phyloP scores from a whole-genome alignment of 805 yeast genomes.

The Teunomyces tritomae region DNA sequence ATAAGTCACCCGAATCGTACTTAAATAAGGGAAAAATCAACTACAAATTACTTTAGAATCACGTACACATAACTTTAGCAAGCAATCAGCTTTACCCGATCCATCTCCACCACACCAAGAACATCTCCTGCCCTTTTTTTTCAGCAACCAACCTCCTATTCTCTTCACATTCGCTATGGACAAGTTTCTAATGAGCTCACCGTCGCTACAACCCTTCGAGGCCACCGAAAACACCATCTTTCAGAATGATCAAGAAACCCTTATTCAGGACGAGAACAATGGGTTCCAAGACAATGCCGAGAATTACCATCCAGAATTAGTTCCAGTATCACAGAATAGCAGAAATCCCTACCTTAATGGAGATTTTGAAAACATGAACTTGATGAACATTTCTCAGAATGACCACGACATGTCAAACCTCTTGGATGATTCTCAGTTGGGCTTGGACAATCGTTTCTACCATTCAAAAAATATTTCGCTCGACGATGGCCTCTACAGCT shows the following conservation, averaged over 20 bases:
- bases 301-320: slow-evolving; percentile 8
- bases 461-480: slow-evolving; percentile 22
- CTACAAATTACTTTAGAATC: not conserved
- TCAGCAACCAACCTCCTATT: no score
- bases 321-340: slow-evolving; percentile 12
- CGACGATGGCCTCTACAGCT: slow-evolving; percentile 15
- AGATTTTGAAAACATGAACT: slow-evolving; percentile 6
- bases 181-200: slow-evolving; percentile 39
- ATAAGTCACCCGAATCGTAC: not conserved
- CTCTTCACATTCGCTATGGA: slow-evolving; percentile 24
- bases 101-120: not conserved
- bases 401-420: not conserved
- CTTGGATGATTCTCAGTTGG: slow-evolving; percentile 4
- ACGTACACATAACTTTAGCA: slow-evolving; percentile 1
- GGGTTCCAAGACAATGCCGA: slow-evolving; percentile 3
- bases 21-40: not conserved
- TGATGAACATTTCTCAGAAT: slow-evolving; percentile 2
- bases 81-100: not conserved
- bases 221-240: slow-evolving; percentile 7
- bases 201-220: slow-evolving; percentile 35
- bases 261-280: not conserved
- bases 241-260: slow-evolving; percentile 2
- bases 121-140: not conserved
- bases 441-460: slow-evolving; percentile 9
- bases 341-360: not conserved